Evolutionary conservation across 495 filamentous ascomycete species (phyloP), one percentile per base, ranked within the genome.

Genomic region (Parmelia sp.): DNA sequence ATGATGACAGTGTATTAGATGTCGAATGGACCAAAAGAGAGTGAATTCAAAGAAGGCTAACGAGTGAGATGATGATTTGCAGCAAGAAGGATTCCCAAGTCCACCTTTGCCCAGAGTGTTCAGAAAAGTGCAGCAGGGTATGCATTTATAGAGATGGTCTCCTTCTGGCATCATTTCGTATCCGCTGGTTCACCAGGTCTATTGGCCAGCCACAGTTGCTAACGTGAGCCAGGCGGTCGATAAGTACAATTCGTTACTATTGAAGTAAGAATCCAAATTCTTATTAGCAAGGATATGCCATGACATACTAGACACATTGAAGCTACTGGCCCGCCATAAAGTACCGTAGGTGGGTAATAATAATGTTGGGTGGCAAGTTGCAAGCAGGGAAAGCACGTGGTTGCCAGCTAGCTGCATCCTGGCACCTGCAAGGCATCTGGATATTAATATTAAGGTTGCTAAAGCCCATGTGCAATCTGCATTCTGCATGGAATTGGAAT

Each of bases 161-260:
- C 0, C 25, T 14, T 53, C 27, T 31, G 49, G 49, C 31, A 53
- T 14, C 49, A 53, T 53, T 31, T 19, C 14, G 27, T 31, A 49
- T 11, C n/a, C 23, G 23, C 4, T 51, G 45, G 0, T 51, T 23
- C 15, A 31, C 12, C 25, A 0, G 19, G 25, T 53, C 49, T 31
- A 53, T 53, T 53, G 49, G 49, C 49, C 49, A 53, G 49, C 49
- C 49, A 53, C 49, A 31, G 12, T 31, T 17, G 25, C 27, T 19
- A 53, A 29, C 49, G 14, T 29, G 25, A 53, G 15, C 49, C 12
- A 49, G 8, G n/a, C 23, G 23, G 11, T 49, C 45, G 45, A 25
- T 12, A 25, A 25, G 0, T 25, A 12, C 3, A 49, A 0, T 49
- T 14, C 10, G n/a, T n/a, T n/a, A n/a, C n/a, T n/a, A n/a, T n/a